These are phyloP conservation scores for Euphrasia arctica DNA, from an alignment of 305 asterid genomes.

Conservation along the genomic window DNA sequence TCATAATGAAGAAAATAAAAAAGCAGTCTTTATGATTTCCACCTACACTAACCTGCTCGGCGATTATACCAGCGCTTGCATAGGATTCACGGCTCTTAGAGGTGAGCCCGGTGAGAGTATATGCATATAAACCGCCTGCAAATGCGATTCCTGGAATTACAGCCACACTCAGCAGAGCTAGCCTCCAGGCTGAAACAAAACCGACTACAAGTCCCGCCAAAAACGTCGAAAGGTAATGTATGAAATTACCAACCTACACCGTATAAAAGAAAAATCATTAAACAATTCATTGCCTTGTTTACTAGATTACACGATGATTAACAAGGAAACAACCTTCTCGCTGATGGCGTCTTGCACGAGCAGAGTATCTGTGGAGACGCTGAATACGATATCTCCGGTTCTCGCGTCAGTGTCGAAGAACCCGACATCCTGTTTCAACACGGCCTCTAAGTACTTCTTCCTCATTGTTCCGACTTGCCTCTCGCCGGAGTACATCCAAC, in stretches of 20 bases:
- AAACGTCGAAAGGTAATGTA: constrained; percentile 97
- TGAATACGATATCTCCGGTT: constrained; percentile 98
- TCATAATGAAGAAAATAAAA: background rate
- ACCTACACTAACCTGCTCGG: constrained; percentile 78
- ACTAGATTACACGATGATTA: constrained; percentile 20
- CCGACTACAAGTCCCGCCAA: constrained; percentile 99
- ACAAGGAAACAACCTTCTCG: constrained; percentile 55
- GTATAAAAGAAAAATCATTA: background rate
- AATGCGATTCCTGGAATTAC: constrained; percentile 98
- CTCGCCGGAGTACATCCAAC: constrained; percentile 99
- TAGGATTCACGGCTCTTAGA: constrained; percentile 97
- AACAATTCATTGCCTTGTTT: too few species aligned
- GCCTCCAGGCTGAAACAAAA: constrained; percentile 95
- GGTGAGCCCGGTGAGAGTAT: constrained; percentile 93
- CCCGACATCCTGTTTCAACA: constrained; percentile 95
- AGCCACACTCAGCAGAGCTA: constrained; percentile 95
- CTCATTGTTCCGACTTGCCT: constrained; percentile 87
- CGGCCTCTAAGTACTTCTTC: constrained; percentile 93
- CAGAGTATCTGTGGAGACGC: constrained; percentile 95
- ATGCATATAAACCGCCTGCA: constrained; percentile 94
- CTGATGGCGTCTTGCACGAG: constrained; percentile 99
- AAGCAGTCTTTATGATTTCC: constrained; percentile 15
- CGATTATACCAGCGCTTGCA: constrained; percentile 92
- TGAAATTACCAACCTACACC: constrained; percentile 92
- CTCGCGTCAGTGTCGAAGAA: constrained; percentile 98